phyloP scores from a whole-genome alignment of 73 alveolate species.

The Paramecium bursaria region DNA sequence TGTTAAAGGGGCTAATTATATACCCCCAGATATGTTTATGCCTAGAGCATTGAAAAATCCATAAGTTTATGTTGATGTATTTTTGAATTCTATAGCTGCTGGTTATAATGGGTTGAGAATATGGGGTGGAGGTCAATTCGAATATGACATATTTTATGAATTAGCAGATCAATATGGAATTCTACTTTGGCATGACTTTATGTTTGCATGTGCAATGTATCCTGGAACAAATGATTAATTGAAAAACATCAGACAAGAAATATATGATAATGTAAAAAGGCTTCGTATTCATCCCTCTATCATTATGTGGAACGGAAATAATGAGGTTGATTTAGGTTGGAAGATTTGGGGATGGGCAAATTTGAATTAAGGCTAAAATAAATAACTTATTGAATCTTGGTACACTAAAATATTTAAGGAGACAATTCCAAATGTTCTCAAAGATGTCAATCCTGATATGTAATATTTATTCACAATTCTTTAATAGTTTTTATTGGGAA shows the following conservation, averaged over 20 bases:
- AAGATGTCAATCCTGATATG: slow-evolving; percentile 70
- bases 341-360: slow-evolving; percentile 79
- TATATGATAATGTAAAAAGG: slow-evolving; percentile 84
- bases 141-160: slow-evolving; percentile 88
- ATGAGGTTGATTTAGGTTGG: slow-evolving; percentile 83
- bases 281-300: slow-evolving; percentile 82
- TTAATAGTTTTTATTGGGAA: slow-evolving; percentile 68
- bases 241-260: slow-evolving; percentile 81
- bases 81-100: slow-evolving; percentile 83
- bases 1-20: slow-evolving; percentile 90
- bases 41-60: slow-evolving; percentile 83
- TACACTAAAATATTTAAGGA: slow-evolving; percentile 56
- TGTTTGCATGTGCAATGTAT: slow-evolving; percentile 92
- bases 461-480: background rate
- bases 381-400: slow-evolving; percentile 62
- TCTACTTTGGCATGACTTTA: slow-evolving; percentile 89
- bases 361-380: background rate
- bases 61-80: slow-evolving; percentile 78
- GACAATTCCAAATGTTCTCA: slow-evolving; percentile 70
- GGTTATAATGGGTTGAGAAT: slow-evolving; percentile 86
- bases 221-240: slow-evolving; percentile 84
- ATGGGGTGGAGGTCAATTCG: slow-evolving; percentile 96
- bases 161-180: slow-evolving; percentile 88
- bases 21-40: slow-evolving; percentile 91
- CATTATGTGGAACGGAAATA: slow-evolving; percentile 77